phyloP scores from a whole-genome alignment of 1,139 yeast species.

The Pichia sp. region DNA sequence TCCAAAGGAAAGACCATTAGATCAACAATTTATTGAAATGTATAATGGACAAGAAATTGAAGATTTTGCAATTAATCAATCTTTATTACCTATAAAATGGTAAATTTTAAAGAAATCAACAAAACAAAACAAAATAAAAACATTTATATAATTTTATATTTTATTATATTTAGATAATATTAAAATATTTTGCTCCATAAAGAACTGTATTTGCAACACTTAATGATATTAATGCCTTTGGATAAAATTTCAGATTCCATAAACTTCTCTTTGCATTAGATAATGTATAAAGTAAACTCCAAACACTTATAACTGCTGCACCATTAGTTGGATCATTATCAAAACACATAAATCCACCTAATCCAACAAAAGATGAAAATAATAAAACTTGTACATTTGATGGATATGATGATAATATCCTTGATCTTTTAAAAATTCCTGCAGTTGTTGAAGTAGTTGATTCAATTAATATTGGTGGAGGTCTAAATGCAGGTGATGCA shows the following conservation, averaged over 20 bases:
- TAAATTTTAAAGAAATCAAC: conserved; percentile 23
- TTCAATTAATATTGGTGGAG: conserved; percentile 17
- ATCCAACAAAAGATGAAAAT: conserved; percentile 65
- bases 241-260: conserved; percentile 46
- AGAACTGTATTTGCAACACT: conserved; percentile 58
- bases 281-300: conserved; percentile 73
- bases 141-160: no score
- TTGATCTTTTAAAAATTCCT: neutral
- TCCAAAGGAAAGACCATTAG: conserved; percentile 92
- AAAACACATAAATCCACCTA: conserved; percentile 74
- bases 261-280: conserved; percentile 67
- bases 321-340: conserved; percentile 84
- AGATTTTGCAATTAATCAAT: conserved; percentile 42
- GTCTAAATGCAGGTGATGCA: conserved; percentile 39
- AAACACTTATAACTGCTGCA: conserved; percentile 80
- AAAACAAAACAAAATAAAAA: neutral
- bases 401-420: conserved; percentile 31
- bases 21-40: conserved; percentile 89
- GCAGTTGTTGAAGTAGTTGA: conserved; percentile 10
- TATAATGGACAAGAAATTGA: conserved; percentile 62
- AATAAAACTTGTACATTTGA: conserved; percentile 39
- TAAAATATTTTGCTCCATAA: conserved; percentile 45
- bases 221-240: conserved; percentile 50
- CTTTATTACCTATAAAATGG: conserved; percentile 70
- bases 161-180: conserved; percentile 1